Evolutionary conservation across 2,329 filamentous ascomycete species (phyloP).

Genomic region (Arthrocladium fulminans): DNA sequence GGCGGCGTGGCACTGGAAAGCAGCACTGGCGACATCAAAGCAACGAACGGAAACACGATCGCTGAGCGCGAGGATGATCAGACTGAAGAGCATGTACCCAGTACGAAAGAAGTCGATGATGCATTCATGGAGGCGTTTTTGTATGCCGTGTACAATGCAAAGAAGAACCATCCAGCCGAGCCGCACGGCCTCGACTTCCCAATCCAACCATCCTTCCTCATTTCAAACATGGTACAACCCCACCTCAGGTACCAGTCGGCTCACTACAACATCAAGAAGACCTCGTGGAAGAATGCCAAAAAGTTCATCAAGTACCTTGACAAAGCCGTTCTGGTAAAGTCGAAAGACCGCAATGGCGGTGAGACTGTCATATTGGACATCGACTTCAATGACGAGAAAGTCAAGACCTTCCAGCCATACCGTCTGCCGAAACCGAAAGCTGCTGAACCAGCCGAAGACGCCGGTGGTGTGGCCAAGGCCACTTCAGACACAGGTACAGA

Average conservation of each 20-base stretch:
- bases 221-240: conserved; percentile 57
- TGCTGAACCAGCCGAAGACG: conserved; percentile 30
- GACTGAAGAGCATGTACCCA: conserved; percentile 44
- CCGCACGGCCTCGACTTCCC: conserved; percentile 52
- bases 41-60: conserved; percentile 1
- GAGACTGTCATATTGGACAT: conserved; percentile 57
- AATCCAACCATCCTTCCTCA: conserved; percentile 54
- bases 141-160: conserved; percentile 53
- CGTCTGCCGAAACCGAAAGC: conserved; percentile 50
- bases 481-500: conserved; percentile 24
- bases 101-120: conserved; percentile 57
- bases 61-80: conserved; percentile 23
- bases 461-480: conserved; percentile 30
- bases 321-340: conserved; percentile 54
- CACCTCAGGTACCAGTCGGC: conserved; percentile 53
- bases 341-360: conserved; percentile 55
- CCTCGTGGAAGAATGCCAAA: conserved; percentile 60
- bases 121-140: conserved; percentile 57
- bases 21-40: conserved; percentile 15
- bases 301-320: conserved; percentile 62
- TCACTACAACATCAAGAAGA: conserved; percentile 60
- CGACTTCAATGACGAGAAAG: conserved; percentile 50
- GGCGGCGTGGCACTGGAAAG: conserved; percentile 36
- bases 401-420: conserved; percentile 54
- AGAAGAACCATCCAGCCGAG: conserved; percentile 44